Percentiles rank a stretch among this genome's conserved stretches.
phyloP scores from a whole-genome alignment of 192 early-diverging fungal genomes.

The Coemansia nantahalensis region DNA sequence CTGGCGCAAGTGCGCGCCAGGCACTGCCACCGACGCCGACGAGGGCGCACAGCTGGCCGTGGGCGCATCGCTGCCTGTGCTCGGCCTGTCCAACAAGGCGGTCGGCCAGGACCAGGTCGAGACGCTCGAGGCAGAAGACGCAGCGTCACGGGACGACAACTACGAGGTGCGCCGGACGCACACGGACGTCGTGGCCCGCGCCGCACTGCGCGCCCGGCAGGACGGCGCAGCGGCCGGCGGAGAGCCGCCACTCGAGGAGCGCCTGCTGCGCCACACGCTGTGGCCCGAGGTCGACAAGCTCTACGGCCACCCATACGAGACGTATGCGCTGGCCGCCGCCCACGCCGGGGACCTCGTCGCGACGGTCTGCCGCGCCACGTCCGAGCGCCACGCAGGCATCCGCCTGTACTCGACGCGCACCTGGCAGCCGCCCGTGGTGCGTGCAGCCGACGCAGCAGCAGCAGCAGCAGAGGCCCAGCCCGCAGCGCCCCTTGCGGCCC shows the following conservation, averaged over 20 bases:
- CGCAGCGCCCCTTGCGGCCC: slow-evolving; percentile 62
- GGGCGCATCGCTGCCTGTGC: slow-evolving; percentile 77
- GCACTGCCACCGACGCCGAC: neutral
- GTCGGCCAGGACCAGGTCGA: slow-evolving; percentile 33
- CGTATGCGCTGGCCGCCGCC: slow-evolving; percentile 73
- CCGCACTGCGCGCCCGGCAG: slow-evolving; percentile 15
- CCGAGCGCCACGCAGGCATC: slow-evolving; percentile 28
- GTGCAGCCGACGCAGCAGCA: neutral
- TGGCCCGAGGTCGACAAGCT: slow-evolving; percentile 97
- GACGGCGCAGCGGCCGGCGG: too few relatives aligned
- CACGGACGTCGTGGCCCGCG: slow-evolving; percentile 52
- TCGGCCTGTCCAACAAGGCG: slow-evolving; percentile 97
- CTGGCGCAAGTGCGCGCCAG: slow-evolving; percentile 48
- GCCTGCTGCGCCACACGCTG: slow-evolving; percentile 81
- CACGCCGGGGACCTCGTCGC: slow-evolving; percentile 72
- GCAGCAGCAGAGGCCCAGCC: neutral
- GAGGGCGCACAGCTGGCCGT: slow-evolving; percentile 47
- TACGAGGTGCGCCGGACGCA: slow-evolving; percentile 59
- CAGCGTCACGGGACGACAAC: slow-evolving; percentile 46
- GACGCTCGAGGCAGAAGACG: neutral
- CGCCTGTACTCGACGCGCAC: slow-evolving; percentile 32
- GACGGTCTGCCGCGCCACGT: slow-evolving; percentile 50
- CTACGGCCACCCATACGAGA: slow-evolving; percentile 95
- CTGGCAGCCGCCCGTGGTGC: slow-evolving; percentile 21
- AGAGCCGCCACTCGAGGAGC: slow-evolving; percentile 88